Conservation (phyloP, 768 basidiomycete species). For the Pleurotus pulmonarius region DNA sequence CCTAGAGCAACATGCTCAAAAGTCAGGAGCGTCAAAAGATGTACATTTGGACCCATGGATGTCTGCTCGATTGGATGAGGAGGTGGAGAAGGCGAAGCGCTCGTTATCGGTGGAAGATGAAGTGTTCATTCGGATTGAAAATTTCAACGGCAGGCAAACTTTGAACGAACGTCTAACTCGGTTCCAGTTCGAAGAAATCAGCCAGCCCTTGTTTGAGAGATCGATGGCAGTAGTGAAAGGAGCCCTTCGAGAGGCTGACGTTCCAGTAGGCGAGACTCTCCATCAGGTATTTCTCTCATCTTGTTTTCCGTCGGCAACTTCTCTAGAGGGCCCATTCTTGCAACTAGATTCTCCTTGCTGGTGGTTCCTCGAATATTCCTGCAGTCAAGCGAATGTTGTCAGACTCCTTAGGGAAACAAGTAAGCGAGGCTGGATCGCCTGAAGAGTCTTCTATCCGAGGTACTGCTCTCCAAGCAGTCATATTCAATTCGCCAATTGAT, state of each 20-base stretch:
- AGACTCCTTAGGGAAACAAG: constrained; percentile 65
- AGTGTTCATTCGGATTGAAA: constrained; percentile 62
- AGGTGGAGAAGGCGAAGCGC: constrained; percentile 72
- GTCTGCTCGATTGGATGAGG: constrained; percentile 67
- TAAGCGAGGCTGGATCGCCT: constrained; percentile 66
- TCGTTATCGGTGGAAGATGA: constrained; percentile 48
- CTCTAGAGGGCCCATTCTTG: constrained; percentile 16
- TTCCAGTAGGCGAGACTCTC: constrained; percentile 69
- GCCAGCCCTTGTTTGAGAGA: constrained; percentile 78
- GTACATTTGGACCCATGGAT: constrained; percentile 59
- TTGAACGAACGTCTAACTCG: constrained; percentile 77
- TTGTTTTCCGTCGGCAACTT: neutral
- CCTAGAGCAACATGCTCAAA: constrained; percentile 65
- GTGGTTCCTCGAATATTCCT: constrained; percentile 73
- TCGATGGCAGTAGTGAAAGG: constrained; percentile 85
- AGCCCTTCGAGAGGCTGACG: constrained; percentile 75
- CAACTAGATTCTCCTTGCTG: constrained; percentile 35
- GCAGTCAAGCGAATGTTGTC: constrained; percentile 62
- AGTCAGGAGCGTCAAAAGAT: constrained; percentile 49
- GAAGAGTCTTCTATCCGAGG: constrained; percentile 76
- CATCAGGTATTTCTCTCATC: constrained; percentile 44
- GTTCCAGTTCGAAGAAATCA: constrained; percentile 84
- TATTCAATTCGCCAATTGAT: constrained; percentile 53
- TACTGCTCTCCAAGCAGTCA: constrained; percentile 66
- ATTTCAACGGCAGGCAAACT: constrained; percentile 71